Evolutionary conservation across 768 basidiomycete species (phyloP).

Genomic region (Sporobolomyces phaffii): DNA sequence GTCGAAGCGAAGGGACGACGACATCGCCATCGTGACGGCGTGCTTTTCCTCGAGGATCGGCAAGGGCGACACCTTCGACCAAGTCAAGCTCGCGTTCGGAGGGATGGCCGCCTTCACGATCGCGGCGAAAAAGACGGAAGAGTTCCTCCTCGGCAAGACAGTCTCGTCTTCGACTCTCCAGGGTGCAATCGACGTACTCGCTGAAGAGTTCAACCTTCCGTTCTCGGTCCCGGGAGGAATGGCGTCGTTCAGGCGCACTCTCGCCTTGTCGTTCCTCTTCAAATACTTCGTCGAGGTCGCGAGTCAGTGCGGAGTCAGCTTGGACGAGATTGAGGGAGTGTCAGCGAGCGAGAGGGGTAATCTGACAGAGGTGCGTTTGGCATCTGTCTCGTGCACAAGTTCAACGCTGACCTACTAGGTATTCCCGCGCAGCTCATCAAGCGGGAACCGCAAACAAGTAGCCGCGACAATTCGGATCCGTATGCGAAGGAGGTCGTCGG

Average conservation of each 20-base stretch:
- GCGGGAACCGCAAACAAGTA: slow-evolving; percentile 25
- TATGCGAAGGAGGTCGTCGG: slow-evolving; percentile 39
- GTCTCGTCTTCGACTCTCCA: slow-evolving; percentile 33
- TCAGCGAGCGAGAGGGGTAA: not conserved
- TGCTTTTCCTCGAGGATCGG: slow-evolving; percentile 29
- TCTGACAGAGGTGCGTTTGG: not conserved
- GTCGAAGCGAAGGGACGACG: slow-evolving; percentile 42
- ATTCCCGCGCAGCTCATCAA: too few species aligned
- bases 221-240: slow-evolving; percentile 42
- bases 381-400: too few species aligned
- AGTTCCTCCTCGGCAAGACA: slow-evolving; percentile 33
- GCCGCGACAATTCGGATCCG: slow-evolving; percentile 41
- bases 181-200: slow-evolving; percentile 36
- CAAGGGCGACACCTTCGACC: slow-evolving; percentile 8
- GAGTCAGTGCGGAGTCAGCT: slow-evolving; percentile 14
- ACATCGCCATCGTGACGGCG: slow-evolving; percentile 42
- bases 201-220: slow-evolving; percentile 35
- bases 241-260: slow-evolving; percentile 40
- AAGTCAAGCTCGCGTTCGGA: slow-evolving; percentile 37
- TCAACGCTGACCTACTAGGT: too few species aligned
- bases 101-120: slow-evolving; percentile 43
- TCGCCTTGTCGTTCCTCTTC: slow-evolving; percentile 41
- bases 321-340: slow-evolving; percentile 10
- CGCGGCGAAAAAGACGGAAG: slow-evolving; percentile 28
- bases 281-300: slow-evolving; percentile 40